Base-by-base conservation (phyloP, 768 basidiomycete species). In the Mycena belliarum region DNA sequence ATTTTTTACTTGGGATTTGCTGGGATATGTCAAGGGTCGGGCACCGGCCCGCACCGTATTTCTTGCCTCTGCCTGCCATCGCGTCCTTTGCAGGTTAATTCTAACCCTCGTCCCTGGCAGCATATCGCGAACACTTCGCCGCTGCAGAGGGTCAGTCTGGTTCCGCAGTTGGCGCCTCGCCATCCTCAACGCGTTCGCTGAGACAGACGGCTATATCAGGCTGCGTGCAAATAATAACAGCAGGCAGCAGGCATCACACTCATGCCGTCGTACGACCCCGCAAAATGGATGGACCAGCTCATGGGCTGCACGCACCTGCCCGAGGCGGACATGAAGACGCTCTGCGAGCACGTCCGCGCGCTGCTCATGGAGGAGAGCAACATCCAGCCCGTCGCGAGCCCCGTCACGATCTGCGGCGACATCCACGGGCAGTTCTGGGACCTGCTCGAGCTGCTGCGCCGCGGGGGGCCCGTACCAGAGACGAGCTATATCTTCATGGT, bases 361-460 rank as follows among this genome's bases (percentile, higher is more conserved):
- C 88, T 95, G 46, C 82, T 97, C 35, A 87, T 98, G 71, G 96
- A 99, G 71, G 96, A 99, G 71, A 94, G 90, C 53, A 99, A 98
- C 70, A 95, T 98, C 55, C 95, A 98, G 69, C 95, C 95, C 29
- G 93, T 99, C 51, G 91, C 91, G 32, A 91, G 85, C 62, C 96
- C 96, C 1, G 96, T 98, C 35, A 98, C 96, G 28, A 89, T 93
- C 63, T 93, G 91, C 68, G 95, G 95, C 28, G 95, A 98, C 69
- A 96, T 98, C 49, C 95, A 98, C 66, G 95, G 95, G 24, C 96
- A 98, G 71, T 97, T 97, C 74, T 98, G 94, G 89, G 96, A 98
- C 69, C 77, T 98, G 45, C 80, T 96, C 32, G 95, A 99, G 75
- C 75, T 99, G 48, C 77, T 97, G 65, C 76, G 89, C 65, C 87